Conservation (phyloP, 352 stramenopile genomes). For the Pythium scleroteichum region DNA sequence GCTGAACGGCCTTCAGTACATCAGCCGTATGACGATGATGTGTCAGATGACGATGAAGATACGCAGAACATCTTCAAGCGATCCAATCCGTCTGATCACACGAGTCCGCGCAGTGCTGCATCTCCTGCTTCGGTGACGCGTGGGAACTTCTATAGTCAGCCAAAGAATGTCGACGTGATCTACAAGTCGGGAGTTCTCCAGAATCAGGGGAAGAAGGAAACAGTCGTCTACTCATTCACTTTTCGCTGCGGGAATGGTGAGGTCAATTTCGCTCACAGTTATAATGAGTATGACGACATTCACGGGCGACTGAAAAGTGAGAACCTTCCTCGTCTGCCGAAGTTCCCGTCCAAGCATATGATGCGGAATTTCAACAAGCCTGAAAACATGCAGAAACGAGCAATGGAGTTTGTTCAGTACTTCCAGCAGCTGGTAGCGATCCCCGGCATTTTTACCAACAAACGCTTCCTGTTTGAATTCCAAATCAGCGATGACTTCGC, state of each 20-base stretch:
- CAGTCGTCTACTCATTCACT: constrained; percentile 70
- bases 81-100: constrained; percentile 9
- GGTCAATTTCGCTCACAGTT: constrained; percentile 62
- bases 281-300: constrained; percentile 73
- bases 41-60: constrained; percentile 14
- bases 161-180: constrained; percentile 34
- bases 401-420: constrained; percentile 74
- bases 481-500: constrained; percentile 52
- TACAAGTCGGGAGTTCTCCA: constrained; percentile 59
- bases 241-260: constrained; percentile 41
- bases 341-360: constrained; percentile 79
- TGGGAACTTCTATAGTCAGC: constrained; percentile 14
- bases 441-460: constrained; percentile 49
- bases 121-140: constrained; percentile 15
- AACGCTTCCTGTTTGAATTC: constrained; percentile 70
- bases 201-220: constrained; percentile 60
- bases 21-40: neutral
- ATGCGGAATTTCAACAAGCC: constrained; percentile 79
- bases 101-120: constrained; percentile 23
- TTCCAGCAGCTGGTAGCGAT: constrained; percentile 63
- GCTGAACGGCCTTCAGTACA: neutral
- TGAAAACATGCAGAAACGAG: constrained; percentile 87
- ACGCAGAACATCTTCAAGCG: constrained; percentile 2
- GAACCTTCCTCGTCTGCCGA: constrained; percentile 44
- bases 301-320: constrained; percentile 48